Conservation (phyloP, 148 eudicot species). For the Vaccinium corymbosum region DNA sequence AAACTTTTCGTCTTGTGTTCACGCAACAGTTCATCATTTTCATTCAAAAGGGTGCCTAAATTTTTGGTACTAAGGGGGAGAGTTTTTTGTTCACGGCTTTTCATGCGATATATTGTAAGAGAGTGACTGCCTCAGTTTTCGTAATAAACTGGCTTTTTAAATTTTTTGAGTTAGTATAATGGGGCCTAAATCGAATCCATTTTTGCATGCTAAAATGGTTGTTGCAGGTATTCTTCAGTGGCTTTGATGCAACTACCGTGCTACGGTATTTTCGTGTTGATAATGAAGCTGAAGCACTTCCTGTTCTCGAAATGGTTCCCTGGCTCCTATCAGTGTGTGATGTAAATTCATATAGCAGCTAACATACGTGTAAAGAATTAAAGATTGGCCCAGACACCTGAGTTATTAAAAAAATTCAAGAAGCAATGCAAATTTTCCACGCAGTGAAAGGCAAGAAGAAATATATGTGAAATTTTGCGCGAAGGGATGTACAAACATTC, state of each 20-base stretch:
- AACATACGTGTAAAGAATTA: background rate
- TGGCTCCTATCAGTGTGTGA: conserved; percentile 40
- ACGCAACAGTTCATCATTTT: background rate
- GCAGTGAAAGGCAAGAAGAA: no score
- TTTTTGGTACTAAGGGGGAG: no score
- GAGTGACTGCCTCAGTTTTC: no score
- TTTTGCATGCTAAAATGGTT: background rate
- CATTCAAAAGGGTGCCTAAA: background rate
- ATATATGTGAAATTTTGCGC: background rate
- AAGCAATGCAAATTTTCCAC: background rate
- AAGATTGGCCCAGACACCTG: background rate
- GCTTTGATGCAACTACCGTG: conserved; percentile 83
- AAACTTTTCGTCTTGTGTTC: background rate
- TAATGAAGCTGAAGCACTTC: conserved; percentile 66
- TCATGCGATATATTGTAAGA: no score
- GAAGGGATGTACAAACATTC: background rate
- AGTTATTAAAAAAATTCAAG: background rate
- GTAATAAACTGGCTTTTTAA: no score
- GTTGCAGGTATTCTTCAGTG: conserved; percentile 68
- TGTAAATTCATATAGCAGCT: conserved; percentile 19
- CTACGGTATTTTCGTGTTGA: conserved; percentile 61
- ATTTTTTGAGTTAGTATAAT: no score
- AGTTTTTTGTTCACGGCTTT: no score
- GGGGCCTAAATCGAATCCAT: background rate
- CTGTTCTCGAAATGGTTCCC: conserved; percentile 61